These are phyloP conservation scores for Lentinus tigrinus DNA, from an alignment of 768 basidiomycete genomes.

Conservation along the genomic window DNA sequence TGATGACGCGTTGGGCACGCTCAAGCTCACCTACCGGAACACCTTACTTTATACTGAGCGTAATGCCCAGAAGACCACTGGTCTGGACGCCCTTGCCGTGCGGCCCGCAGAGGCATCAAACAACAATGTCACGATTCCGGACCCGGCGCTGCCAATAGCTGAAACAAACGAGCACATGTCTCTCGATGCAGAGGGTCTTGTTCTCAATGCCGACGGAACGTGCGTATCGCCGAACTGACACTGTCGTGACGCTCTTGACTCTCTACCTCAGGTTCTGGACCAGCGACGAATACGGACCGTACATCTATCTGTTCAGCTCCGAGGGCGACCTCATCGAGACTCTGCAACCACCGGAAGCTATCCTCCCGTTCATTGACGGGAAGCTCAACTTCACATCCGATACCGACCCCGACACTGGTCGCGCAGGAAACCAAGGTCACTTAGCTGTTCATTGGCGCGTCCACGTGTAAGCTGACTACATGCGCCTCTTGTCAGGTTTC, in stretches of 20 bases:
- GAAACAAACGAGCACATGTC: slow-evolving; percentile 48
- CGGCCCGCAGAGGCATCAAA: slow-evolving; percentile 38
- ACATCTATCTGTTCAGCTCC: slow-evolving; percentile 54
- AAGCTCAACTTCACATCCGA: slow-evolving; percentile 52
- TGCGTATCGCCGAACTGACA: slow-evolving; percentile 26
- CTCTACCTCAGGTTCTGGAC: slow-evolving; percentile 50
- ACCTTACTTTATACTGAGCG: slow-evolving; percentile 53
- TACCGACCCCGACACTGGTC: slow-evolving; percentile 49
- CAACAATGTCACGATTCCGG: slow-evolving; percentile 31
- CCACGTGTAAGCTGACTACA: neutral
- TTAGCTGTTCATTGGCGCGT: neutral
- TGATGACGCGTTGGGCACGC: slow-evolving; percentile 47
- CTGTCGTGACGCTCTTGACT: neutral
- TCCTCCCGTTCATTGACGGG: slow-evolving; percentile 49
- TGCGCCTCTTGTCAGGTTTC: slow-evolving; percentile 40
- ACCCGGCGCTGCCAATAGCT: slow-evolving; percentile 46
- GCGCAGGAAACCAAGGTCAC: slow-evolving; percentile 54
- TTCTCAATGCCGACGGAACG: slow-evolving; percentile 58
- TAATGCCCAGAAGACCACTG: slow-evolving; percentile 45
- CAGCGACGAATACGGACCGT: slow-evolving; percentile 70
- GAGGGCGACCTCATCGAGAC: slow-evolving; percentile 50
- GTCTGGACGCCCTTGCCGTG: slow-evolving; percentile 52
- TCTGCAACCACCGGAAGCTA: slow-evolving; percentile 57
- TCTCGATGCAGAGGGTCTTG: slow-evolving; percentile 60
- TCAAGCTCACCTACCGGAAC: slow-evolving; percentile 47